Conservation (phyloP, 2,329 filamentous ascomycete genomes). For the Colletotrichum simmondsii region DNA sequence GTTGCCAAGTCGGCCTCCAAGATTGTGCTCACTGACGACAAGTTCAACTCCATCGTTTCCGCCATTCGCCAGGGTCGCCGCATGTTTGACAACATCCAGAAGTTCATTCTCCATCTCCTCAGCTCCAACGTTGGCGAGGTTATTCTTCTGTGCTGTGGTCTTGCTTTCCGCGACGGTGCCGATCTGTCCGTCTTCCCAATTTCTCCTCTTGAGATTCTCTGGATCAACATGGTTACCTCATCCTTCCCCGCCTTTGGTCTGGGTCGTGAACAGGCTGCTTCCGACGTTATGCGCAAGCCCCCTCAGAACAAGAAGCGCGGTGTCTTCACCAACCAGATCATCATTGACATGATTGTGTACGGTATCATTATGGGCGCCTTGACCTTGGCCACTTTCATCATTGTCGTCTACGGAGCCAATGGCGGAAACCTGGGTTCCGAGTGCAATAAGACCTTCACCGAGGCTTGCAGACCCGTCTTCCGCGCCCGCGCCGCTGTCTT, state of each 20-base stretch:
- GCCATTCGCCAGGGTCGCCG: constrained; percentile 85
- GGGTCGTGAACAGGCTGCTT: constrained; percentile 79
- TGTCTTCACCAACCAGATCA: constrained; percentile 82
- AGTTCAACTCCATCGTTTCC: constrained; percentile 87
- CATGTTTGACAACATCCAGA: constrained; percentile 91
- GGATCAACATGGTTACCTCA: constrained; percentile 81
- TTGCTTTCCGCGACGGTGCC: constrained; percentile 80
- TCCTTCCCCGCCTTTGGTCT: constrained; percentile 79
- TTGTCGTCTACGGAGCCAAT: constrained; percentile 69
- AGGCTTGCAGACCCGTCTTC: constrained; percentile 71
- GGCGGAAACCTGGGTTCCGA: constrained; percentile 65
- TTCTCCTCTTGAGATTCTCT: constrained; percentile 78
- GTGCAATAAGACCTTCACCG: constrained; percentile 71
- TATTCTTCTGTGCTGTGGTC: constrained; percentile 81
- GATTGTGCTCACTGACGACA: constrained; percentile 88
- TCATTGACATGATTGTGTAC: constrained; percentile 84
- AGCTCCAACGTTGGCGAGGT: constrained; percentile 88
- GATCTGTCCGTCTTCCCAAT: constrained; percentile 80
- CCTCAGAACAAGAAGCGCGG: constrained; percentile 76
- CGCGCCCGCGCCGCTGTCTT: constrained; percentile 79
- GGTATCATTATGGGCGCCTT: constrained; percentile 81
- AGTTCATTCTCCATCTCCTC: constrained; percentile 84
- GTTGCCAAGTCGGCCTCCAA: constrained; percentile 85
- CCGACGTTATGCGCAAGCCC: constrained; percentile 82
- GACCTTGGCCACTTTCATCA: constrained; percentile 73